phyloP scores from a whole-genome alignment of 352 stramenopile genomes.

The Globisporangium middletonii region DNA sequence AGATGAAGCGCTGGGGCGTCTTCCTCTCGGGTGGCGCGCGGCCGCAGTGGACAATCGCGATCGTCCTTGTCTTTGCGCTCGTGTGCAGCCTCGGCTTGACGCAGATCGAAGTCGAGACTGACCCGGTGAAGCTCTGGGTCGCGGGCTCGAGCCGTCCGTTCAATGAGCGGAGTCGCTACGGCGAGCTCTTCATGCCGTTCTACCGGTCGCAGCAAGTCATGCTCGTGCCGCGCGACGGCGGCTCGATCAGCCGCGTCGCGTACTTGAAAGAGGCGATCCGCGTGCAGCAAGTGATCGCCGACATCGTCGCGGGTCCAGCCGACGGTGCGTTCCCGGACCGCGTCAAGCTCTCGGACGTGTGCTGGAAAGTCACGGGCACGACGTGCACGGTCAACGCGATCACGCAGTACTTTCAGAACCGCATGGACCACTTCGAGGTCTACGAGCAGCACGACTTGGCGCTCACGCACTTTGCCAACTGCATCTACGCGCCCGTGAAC shows the following conservation, averaged over 20 bases:
- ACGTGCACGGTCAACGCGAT: conserved; percentile 51
- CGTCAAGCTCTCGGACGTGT: conserved; percentile 37
- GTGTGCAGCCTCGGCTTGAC: conserved; percentile 20
- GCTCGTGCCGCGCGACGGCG: conserved; percentile 45
- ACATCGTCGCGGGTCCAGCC: conserved; percentile 7
- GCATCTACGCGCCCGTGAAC: conserved; percentile 34
- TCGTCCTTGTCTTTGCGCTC: conserved; percentile 17
- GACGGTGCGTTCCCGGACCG: conserved; percentile 15
- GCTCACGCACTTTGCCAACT: conserved; percentile 35
- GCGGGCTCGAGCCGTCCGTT: conserved; percentile 32
- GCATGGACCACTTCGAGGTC: conserved; percentile 46
- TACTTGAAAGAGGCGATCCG: conserved; percentile 45
- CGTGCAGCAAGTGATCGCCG: conserved; percentile 30
- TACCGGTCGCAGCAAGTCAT: conserved; percentile 51
- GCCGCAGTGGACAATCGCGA: conserved; percentile 19
- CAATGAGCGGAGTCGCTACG: conserved; percentile 36
- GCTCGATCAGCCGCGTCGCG: conserved; percentile 24
- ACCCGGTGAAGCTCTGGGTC: conserved; percentile 55
- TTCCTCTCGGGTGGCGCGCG: conserved; percentile 23
- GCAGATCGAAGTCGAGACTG: conserved; percentile 33
- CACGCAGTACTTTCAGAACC: conserved; percentile 67
- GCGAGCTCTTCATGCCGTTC: conserved; percentile 48
- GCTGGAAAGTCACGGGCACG: conserved; percentile 44
- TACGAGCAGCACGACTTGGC: conserved; percentile 41
- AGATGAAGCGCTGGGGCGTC: conserved; percentile 34